Evolutionary conservation across 164 flowering plant genomes (phyloP), one percentile per base, ranked within the genome.

Genomic region (Hamamelis virginiana): DNA sequence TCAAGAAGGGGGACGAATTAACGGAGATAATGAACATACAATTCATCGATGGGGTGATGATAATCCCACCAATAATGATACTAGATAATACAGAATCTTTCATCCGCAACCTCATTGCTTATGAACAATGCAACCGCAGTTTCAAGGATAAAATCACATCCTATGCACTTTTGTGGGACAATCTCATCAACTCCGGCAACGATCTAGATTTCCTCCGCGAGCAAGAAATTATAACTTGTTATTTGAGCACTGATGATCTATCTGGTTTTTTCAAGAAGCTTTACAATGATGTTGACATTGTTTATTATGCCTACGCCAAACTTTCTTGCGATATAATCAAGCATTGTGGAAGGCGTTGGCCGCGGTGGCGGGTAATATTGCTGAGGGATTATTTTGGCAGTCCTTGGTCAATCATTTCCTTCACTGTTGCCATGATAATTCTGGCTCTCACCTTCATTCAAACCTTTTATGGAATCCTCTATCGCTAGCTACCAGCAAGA

Each of bases 31-130:
- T 19, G 16, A 47, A 56, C 14, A 58, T 45, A 15, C 18, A 27
- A 26, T 80, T 74, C 46, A 52, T 57, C 8, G 28, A 66, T 1
- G 80, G 78, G 8, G 28, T 66, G 27, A 50, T 76, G 38, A 41
- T 25, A 43, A 74, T 76, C 13, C 80, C 82, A 1, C 60, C 26
- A 1, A 3, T 80, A 33, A n/a, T 65, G 13, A 69, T 80, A 23
- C 69, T 69, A 10, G 80, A 74, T 59, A 62, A 52, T 0, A 69
- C 76, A 11, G 70, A 72, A 33, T 23, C 82, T 1, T 62, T 79
- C 41, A 75, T 79, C 25, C 69, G 71, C 12, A 79, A 79, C 23
- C 74, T 79, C 14, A 75, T 73, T 67, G 76, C 73, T 0, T 75
- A 72, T 23, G 81, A 75, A 62, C 81, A 79, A 41, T 75, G 76